These are phyloP conservation scores for Vitis cinerea DNA, from an alignment of 164 flowering plant species.

Conservation along the genomic window DNA sequence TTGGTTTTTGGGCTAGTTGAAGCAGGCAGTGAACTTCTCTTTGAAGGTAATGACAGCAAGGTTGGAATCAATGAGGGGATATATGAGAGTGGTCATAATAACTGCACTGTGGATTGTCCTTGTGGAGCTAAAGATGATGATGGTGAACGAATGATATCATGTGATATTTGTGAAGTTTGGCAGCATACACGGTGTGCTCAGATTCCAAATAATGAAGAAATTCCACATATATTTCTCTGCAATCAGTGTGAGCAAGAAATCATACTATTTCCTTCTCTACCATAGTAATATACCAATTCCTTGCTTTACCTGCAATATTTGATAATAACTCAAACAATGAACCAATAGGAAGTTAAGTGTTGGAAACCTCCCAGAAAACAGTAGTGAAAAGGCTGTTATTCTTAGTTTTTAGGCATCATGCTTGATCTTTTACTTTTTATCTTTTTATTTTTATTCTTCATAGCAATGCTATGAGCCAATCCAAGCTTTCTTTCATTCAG, in stretches of 20 bases:
- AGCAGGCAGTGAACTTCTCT: slow-evolving; percentile 40
- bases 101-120: slow-evolving; percentile 52
- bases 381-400: background rate
- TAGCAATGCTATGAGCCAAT: too few species aligned
- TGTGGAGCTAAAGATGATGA: slow-evolving; percentile 86
- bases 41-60: slow-evolving; percentile 35
- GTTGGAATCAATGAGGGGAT: slow-evolving; percentile 12
- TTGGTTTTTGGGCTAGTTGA: slow-evolving; percentile 37
- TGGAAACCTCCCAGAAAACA: too few species aligned
- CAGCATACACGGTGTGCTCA: slow-evolving; percentile 77
- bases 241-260: slow-evolving; percentile 71
- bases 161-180: slow-evolving; percentile 90
- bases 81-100: slow-evolving; percentile 22
- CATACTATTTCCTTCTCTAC: slow-evolving; percentile 46
- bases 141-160: slow-evolving; percentile 76
- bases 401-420: background rate
- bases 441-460: too few species aligned
- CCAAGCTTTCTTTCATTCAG: too few species aligned
- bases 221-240: slow-evolving; percentile 75
- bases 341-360: too few species aligned
- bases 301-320: too few species aligned
- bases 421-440: background rate
- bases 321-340: too few species aligned
- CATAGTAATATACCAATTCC: slow-evolving; percentile 17
- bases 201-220: slow-evolving; percentile 46